A percentile compares a stretch with the other conserved stretches of the same genome.
These are phyloP conservation scores for Aegle marmelos DNA, from an alignment of 345 rosid species.

Conservation along the genomic window DNA sequence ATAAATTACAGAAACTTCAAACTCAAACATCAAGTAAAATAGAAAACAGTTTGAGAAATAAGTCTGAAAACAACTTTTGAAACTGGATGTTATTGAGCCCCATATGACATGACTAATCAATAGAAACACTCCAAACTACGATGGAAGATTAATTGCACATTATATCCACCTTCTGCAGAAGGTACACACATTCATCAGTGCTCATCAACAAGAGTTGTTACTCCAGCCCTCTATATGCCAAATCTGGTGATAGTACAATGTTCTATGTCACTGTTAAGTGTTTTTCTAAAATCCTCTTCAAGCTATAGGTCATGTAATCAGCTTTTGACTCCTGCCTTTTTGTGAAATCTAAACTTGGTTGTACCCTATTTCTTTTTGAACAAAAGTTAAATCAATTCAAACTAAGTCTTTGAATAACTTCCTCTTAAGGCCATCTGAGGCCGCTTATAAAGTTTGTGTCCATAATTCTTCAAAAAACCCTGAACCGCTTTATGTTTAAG, in stretches of 20 bases:
- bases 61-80: not conserved
- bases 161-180: not conserved
- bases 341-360: not conserved
- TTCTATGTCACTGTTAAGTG: not conserved
- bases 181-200: not conserved
- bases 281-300: not conserved
- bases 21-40: slow-evolving; percentile 11
- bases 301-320: not conserved
- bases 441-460: not conserved
- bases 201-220: not conserved
- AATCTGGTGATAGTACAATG: not conserved
- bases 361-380: not conserved
- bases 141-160: not conserved
- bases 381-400: not conserved
- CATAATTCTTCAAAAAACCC: not conserved
- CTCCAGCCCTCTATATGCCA: not conserved
- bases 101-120: not conserved
- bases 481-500: not conserved
- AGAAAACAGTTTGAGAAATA: slow-evolving; percentile 2
- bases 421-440: not conserved
- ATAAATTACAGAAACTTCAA: slow-evolving; percentile 5
- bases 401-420: not conserved
- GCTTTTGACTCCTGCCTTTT: not conserved
- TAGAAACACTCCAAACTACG: not conserved
- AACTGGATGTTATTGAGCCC: not conserved